Evolutionary conservation across 1,284 basidiomycete species (phyloP).

Genomic region (Puccinia coronata): DNA sequence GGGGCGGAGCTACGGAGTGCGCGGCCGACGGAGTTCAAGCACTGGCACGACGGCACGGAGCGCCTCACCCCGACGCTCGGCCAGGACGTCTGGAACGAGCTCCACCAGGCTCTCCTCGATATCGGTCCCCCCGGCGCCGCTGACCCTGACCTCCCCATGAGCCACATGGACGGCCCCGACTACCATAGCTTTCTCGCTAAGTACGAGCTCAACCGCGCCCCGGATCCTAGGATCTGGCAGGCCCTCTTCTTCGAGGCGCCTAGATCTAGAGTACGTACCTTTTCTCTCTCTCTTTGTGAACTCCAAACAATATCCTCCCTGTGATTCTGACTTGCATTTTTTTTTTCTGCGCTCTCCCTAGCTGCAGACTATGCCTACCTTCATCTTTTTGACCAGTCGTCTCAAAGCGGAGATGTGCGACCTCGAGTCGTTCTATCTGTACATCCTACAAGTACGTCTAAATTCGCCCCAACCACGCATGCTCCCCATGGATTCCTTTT

Average conservation of each 20-base stretch:
- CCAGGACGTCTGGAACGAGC: constrained; percentile 72
- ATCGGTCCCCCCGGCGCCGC: constrained; percentile 69
- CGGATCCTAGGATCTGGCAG: constrained; percentile 40
- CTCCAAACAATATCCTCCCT: background rate
- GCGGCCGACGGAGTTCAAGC: constrained; percentile 39
- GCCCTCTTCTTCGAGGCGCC: constrained; percentile 44
- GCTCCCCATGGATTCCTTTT: no score
- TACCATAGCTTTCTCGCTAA: constrained; percentile 39
- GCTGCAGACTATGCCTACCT: constrained; percentile 37
- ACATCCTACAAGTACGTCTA: constrained; percentile 37
- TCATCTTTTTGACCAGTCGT: constrained; percentile 30
- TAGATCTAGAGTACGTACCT: constrained; percentile 34
- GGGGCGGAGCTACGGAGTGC: constrained; percentile 72
- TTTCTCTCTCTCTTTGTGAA: constrained; percentile 15
- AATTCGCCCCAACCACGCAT: background rate
- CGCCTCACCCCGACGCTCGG: constrained; percentile 63
- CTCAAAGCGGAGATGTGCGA: constrained; percentile 49
- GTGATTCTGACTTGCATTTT: background rate
- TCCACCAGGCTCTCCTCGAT: constrained; percentile 74
- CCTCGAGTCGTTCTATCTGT: constrained; percentile 47
- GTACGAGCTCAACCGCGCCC: constrained; percentile 38
- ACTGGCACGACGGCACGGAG: constrained; percentile 56
- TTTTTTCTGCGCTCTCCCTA: background rate
- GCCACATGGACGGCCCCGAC: constrained; percentile 15
- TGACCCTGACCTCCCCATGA: constrained; percentile 59